Percentiles rank a stretch among this genome's conserved stretches.
Conservation (phyloP, 2,329 filamentous ascomycete species). For the Apiospora saccharicola region DNA sequence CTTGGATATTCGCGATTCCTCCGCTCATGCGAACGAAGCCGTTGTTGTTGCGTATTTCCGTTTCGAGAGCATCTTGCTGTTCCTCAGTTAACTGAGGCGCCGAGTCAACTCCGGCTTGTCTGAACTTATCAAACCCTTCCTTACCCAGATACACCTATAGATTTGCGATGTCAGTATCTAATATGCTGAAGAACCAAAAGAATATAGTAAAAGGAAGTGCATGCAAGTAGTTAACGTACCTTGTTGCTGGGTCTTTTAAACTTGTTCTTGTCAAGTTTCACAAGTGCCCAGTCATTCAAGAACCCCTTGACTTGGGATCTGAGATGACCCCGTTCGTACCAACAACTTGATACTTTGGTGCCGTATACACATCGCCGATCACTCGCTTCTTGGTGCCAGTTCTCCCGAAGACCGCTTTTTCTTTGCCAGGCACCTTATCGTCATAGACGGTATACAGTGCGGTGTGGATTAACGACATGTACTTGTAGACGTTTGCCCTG, state of each 20-base stretch:
- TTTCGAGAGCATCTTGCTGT: not conserved
- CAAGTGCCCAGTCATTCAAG: not conserved
- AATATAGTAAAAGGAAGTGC: too few species aligned
- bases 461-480: not conserved
- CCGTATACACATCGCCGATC: not conserved
- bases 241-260: not conserved
- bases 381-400: not conserved
- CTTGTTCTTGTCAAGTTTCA: not conserved
- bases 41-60: not conserved
- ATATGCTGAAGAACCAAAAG: too few species aligned
- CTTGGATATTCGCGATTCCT: not conserved
- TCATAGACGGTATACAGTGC: not conserved
- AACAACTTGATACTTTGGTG: too few species aligned
- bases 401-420: not conserved
- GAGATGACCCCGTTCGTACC: not conserved
- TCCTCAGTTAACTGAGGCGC: not conserved
- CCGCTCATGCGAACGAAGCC: not conserved
- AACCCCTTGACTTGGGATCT: not conserved
- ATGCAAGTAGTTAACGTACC: too few species aligned
- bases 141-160: not conserved
- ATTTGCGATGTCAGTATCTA: too few species aligned
- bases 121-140: not conserved
- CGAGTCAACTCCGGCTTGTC: not conserved
- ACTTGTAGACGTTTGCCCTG: not conserved
- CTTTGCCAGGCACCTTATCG: not conserved